These are phyloP conservation scores for Roridomyces roridus DNA, from an alignment of 768 basidiomycete genomes.

Conservation along the genomic window DNA sequence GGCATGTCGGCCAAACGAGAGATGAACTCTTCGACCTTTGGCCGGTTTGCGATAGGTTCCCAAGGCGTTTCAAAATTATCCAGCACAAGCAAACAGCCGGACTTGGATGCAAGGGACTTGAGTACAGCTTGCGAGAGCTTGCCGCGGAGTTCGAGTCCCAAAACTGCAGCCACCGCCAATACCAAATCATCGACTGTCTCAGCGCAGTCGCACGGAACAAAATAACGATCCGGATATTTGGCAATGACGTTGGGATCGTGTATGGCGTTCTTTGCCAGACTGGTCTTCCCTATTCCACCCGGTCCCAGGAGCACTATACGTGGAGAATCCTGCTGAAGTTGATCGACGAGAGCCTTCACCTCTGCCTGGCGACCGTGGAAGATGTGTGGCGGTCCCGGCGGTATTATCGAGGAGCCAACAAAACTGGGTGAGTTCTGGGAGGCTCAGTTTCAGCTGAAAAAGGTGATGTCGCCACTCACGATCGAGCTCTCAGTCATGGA, in stretches of 20 bases:
- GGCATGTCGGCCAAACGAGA: not conserved
- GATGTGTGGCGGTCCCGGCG: constrained; percentile 6
- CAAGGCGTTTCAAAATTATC: constrained; percentile 8
- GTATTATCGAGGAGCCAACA: too few relatives aligned
- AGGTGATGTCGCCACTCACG: too few relatives aligned
- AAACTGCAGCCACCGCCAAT: not conserved
- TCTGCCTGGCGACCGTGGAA: constrained; percentile 10
- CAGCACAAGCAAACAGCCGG: not conserved
- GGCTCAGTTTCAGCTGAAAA: too few relatives aligned
- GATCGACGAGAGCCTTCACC: not conserved
- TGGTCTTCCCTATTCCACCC: constrained; percentile 7
- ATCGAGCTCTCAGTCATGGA: too few relatives aligned
- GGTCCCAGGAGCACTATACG: not conserved
- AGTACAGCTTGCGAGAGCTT: not conserved
- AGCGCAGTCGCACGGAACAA: constrained; percentile 2
- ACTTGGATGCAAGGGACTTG: too few relatives aligned
- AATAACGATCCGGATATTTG: constrained; percentile 4
- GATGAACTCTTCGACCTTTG: constrained; percentile 3
- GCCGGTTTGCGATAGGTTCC: not conserved
- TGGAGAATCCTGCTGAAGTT: not conserved
- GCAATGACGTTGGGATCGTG: not conserved
- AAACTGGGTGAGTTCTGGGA: too few relatives aligned
- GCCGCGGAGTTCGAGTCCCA: not conserved
- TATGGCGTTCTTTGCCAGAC: not conserved
- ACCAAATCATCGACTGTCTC: not conserved